Evolutionary conservation across 1,284 basidiomycete species (phyloP).

Genomic region (Tranzscheliella williamsii): DNA sequence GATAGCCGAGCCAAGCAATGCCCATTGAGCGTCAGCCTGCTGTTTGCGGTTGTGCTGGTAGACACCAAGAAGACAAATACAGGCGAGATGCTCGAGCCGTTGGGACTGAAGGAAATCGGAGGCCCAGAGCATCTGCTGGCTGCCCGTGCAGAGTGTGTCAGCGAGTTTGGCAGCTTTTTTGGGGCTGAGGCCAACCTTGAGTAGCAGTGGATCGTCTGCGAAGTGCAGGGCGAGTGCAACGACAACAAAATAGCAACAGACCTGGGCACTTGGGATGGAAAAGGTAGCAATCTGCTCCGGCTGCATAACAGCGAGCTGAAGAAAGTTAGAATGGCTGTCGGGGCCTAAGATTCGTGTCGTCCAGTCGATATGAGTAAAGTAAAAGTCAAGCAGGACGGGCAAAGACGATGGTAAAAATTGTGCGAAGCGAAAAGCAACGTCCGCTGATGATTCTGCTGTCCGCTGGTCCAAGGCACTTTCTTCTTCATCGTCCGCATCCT

Average conservation of each 20-base stretch:
- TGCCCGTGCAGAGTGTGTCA: slow-evolving; percentile 45
- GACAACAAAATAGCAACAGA: slow-evolving; percentile 53
- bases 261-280: slow-evolving; percentile 39
- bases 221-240: slow-evolving; percentile 53
- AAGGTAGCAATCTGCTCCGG: slow-evolving; percentile 36
- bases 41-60: slow-evolving; percentile 56
- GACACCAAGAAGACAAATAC: slow-evolving; percentile 52
- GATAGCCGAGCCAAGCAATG: slow-evolving; percentile 51
- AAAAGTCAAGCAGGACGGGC: slow-evolving; percentile 43
- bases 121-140: slow-evolving; percentile 48
- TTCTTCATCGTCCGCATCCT: slow-evolving; percentile 27
- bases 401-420: slow-evolving; percentile 21
- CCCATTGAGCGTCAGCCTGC: slow-evolving; percentile 52
- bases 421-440: slow-evolving; percentile 37
- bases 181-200: slow-evolving; percentile 29
- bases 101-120: slow-evolving; percentile 52
- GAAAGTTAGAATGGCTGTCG: slow-evolving; percentile 11
- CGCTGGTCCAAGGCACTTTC: slow-evolving; percentile 35
- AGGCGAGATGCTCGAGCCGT: slow-evolving; percentile 53
- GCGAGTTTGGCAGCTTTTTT: slow-evolving; percentile 34
- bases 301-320: slow-evolving; percentile 29
- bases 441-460: slow-evolving; percentile 26
- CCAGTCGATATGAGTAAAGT: slow-evolving; percentile 54
- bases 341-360: slow-evolving; percentile 39
- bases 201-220: slow-evolving; percentile 20